Conservation (phyloP, 805 yeast genomes). For the Ogataea kodamae region DNA sequence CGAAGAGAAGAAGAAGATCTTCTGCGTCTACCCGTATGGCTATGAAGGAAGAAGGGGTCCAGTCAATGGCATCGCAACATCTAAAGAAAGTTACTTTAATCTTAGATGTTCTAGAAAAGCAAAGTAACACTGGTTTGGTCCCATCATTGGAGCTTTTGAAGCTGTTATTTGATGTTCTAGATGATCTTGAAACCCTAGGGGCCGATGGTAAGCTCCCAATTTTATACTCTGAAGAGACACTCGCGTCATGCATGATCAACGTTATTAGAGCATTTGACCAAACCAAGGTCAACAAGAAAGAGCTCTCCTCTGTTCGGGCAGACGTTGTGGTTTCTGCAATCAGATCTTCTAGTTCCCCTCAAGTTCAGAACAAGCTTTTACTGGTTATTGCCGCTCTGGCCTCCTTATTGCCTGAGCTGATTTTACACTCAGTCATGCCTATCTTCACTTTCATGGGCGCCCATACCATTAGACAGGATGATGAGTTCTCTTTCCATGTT, state of each 20-base stretch:
- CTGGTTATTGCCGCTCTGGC: slow-evolving; percentile 87
- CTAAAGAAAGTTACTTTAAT: slow-evolving; percentile 73
- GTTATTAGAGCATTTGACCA: slow-evolving; percentile 56
- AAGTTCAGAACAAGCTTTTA: slow-evolving; percentile 85
- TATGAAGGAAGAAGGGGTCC: slow-evolving; percentile 68
- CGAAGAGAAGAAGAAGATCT: slow-evolving; percentile 82
- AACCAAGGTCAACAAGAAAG: slow-evolving; percentile 36
- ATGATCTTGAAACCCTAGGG: slow-evolving; percentile 80
- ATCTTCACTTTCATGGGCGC: slow-evolving; percentile 99
- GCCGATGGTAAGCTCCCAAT: slow-evolving; percentile 91
- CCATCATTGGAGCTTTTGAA: slow-evolving; percentile 38
- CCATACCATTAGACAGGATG: slow-evolving; percentile 93
- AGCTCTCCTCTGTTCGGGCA: slow-evolving; percentile 71
- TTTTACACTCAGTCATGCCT: slow-evolving; percentile 98
- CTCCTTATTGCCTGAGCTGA: slow-evolving; percentile 81
- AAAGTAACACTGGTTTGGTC: slow-evolving; percentile 18
- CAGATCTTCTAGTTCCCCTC: slow-evolving; percentile 86
- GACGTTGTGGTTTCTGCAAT: slow-evolving; percentile 90
- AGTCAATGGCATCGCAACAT: slow-evolving; percentile 72
- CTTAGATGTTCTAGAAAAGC: slow-evolving; percentile 71
- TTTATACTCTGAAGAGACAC: slow-evolving; percentile 82
- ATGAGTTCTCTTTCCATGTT: slow-evolving; percentile 88
- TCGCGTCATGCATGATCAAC: slow-evolving; percentile 80
- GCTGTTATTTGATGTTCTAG: slow-evolving; percentile 52
- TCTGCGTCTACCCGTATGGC: slow-evolving; percentile 73